A percentile compares a stretch with the other conserved stretches of the same genome.
Conservation (phyloP, 192 early-diverging fungal species). For the Umbelopsis isabellina region DNA sequence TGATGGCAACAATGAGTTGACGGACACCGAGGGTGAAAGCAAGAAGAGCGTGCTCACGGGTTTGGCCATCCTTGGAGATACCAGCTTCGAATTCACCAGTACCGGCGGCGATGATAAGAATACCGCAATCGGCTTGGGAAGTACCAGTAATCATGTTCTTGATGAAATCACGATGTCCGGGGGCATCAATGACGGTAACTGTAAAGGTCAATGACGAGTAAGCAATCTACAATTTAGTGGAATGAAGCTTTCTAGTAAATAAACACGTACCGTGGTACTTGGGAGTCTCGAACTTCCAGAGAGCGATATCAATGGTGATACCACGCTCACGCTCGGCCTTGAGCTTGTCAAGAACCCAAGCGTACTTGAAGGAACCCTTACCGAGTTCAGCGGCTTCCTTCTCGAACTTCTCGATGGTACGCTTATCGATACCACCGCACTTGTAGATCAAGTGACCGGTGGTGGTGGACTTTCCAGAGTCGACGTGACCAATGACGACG, state of each 20-base stretch:
- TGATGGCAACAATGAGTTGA: slow-evolving; percentile 98
- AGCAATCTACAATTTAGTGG: no score
- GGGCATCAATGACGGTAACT: slow-evolving; percentile 99
- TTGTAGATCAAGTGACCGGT: slow-evolving; percentile 99
- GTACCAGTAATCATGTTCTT: slow-evolving; percentile 99
- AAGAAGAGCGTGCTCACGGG: slow-evolving; percentile 98
- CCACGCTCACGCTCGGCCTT: slow-evolving; percentile 99
- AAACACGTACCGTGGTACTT: slow-evolving; percentile 68
- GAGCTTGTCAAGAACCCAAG: slow-evolving; percentile 97
- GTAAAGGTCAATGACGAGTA: not conserved
- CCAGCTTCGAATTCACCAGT: slow-evolving; percentile 84
- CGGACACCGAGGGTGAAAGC: slow-evolving; percentile 97
- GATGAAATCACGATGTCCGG: slow-evolving; percentile 99
- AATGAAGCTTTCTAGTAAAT: not conserved
- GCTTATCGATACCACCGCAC: slow-evolving; percentile 99
- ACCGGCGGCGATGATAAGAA: slow-evolving; percentile 94
- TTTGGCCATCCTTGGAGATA: slow-evolving; percentile 99
- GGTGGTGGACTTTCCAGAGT: slow-evolving; percentile 99
- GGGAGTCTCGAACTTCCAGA: slow-evolving; percentile 95
- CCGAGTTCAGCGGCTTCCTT: slow-evolving; percentile 98
- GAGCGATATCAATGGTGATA: slow-evolving; percentile 98
- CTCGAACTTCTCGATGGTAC: slow-evolving; percentile 99
- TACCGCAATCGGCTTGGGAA: slow-evolving; percentile 96
- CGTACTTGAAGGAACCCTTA: slow-evolving; percentile 99
- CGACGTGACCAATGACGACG: slow-evolving; percentile 99